These are phyloP conservation scores for Colletotrichum musicola DNA, from an alignment of 2,329 filamentous ascomycete species.

Conservation along the genomic window DNA sequence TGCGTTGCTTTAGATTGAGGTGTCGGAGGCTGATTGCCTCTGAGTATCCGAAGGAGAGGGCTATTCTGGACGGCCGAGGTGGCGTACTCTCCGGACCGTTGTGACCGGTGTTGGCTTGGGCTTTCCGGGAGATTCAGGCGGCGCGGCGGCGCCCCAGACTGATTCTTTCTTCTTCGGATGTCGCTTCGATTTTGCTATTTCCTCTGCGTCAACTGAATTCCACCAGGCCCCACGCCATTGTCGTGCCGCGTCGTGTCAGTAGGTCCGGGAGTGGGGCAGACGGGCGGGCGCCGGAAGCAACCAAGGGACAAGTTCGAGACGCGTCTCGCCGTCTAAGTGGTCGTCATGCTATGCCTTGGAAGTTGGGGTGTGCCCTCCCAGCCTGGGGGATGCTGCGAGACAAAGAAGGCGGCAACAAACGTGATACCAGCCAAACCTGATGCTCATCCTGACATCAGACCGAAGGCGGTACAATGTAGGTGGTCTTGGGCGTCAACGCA, in stretches of 20 bases:
- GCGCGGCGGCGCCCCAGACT: slow-evolving; percentile 11
- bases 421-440: slow-evolving; percentile 12
- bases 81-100: slow-evolving; percentile 18
- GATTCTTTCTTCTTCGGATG: slow-evolving; percentile 22
- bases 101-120: slow-evolving; percentile 2
- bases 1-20: slow-evolving; percentile 13
- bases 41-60: slow-evolving; percentile 1
- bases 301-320: slow-evolving; percentile 36
- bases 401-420: slow-evolving; percentile 1
- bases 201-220: slow-evolving; percentile 27
- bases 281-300: slow-evolving; percentile 30
- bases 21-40: slow-evolving; percentile 24
- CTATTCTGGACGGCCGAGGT: slow-evolving; percentile 6
- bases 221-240: slow-evolving; percentile 4
- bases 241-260: slow-evolving; percentile 18
- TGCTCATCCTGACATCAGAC: not conserved
- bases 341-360: slow-evolving; percentile 31
- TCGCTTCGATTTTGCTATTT: slow-evolving; percentile 15
- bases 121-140: not conserved
- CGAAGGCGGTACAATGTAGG: not conserved
- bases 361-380: slow-evolving; percentile 1
- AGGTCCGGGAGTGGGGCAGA: slow-evolving; percentile 21
- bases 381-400: slow-evolving; percentile 22
- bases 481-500: not conserved
- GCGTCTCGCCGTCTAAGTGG: slow-evolving; percentile 33